Conservation (phyloP, 2,329 filamentous ascomycete genomes). For the Rutstroemia sydowiana region DNA sequence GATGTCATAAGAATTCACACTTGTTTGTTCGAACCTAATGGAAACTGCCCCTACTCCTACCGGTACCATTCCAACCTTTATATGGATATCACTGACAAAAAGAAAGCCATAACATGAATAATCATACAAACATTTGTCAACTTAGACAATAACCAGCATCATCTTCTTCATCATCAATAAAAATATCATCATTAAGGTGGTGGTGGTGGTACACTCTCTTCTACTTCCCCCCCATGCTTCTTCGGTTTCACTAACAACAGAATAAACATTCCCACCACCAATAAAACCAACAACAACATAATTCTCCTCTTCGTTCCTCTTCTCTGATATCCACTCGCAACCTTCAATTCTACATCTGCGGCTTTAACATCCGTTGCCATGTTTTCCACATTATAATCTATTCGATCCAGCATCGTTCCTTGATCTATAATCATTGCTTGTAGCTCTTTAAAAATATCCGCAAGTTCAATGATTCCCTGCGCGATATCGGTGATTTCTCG, state of each 20-base stretch:
- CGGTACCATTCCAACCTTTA: too few relatives aligned
- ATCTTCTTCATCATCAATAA: neutral
- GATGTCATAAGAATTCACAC: too few relatives aligned
- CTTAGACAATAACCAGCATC: neutral
- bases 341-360: constrained; percentile 84
- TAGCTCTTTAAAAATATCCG: constrained; percentile 92
- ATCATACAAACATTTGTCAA: neutral
- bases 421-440: constrained; percentile 94
- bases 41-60: too few relatives aligned
- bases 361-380: constrained; percentile 92
- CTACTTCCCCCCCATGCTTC: constrained; percentile 17
- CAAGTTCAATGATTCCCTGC: constrained; percentile 93
- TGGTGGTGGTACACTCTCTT: constrained; percentile 24
- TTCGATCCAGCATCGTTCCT: constrained; percentile 84
- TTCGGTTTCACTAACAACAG: constrained; percentile 63
- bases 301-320: constrained; percentile 86
- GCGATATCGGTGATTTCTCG: constrained; percentile 97
- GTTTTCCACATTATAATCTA: constrained; percentile 95
- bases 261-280: constrained; percentile 84
- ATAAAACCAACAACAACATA: constrained; percentile 76
- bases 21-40: too few relatives aligned
- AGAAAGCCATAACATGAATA: too few relatives aligned
- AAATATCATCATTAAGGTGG: constrained; percentile 4
- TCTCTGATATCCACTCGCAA: constrained; percentile 83
- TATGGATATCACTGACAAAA: too few relatives aligned